Evolutionary conservation across 2,329 filamentous ascomycete genomes (phyloP).

Genomic region (Claviceps africana): DNA sequence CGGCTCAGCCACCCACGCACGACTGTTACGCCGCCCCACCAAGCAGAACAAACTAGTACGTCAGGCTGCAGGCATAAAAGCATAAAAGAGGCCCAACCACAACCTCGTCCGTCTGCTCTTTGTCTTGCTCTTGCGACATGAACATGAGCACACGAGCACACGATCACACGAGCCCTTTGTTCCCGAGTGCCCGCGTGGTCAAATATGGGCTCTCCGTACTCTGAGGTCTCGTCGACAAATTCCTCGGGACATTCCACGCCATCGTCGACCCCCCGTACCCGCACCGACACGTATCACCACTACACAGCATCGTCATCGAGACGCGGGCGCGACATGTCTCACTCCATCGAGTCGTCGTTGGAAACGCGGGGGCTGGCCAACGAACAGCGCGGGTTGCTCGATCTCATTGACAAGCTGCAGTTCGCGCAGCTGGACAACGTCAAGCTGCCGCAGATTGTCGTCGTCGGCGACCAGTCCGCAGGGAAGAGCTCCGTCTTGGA

Average conservation of each 20-base stretch:
- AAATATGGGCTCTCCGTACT: conserved; percentile 8
- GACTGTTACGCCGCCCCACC: neutral
- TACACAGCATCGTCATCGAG: neutral
- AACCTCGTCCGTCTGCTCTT: neutral
- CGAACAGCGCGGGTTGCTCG: conserved; percentile 42
- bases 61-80: neutral
- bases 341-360: conserved; percentile 33
- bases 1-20: neutral
- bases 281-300: neutral
- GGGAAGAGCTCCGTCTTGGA: conserved; percentile 52
- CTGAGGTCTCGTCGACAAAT: neutral
- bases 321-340: conserved; percentile 21
- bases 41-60: too few species aligned
- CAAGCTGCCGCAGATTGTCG: conserved; percentile 46
- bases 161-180: neutral
- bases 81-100: neutral
- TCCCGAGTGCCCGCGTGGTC: neutral
- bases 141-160: neutral
- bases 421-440: conserved; percentile 37
- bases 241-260: neutral
- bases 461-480: conserved; percentile 50
- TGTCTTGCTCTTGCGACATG: too few species aligned
- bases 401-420: conserved; percentile 43
- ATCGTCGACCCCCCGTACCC: neutral
- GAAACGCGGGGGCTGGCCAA: conserved; percentile 35